Evolutionary conservation across 306 rosid species (phyloP), one percentile per base, ranked within the genome.

Genomic region (Cicer cuneatum): DNA sequence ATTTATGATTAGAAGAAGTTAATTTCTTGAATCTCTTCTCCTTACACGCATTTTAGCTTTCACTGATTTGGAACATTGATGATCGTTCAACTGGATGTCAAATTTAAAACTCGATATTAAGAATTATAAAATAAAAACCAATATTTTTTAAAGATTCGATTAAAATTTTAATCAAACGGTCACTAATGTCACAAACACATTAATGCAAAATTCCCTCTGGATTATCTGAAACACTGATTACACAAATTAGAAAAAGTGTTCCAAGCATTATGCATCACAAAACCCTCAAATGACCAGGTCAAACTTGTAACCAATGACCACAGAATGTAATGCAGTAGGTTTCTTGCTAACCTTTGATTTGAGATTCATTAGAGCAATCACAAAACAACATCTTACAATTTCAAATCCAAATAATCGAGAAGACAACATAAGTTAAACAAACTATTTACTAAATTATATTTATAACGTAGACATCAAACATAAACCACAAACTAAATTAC

Each of bases 291-390:
- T 10, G 39, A 48, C 8, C 38, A 16, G 38, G 53, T n/a, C 63
- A 49, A 62, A 64, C 47, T 24, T 29, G 57, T 53, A 45, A 15
- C 29, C 29, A 41, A 24, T 46, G 21, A 7, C 64, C 12, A 10
- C 39, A 58, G 11, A 19, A 73, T 6, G 29, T 24, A 24, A 24
- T 2, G 3, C 33, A 24, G 33, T 24, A 24, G 33, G 33, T 24
- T 24, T 2, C 4, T 24, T 24, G 33, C 33, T 24, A 24, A 24
- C 33, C 33, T 2, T 24, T 24, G 37, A 60, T 15, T 8, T 41
- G 14, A 39, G 51, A 81, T 42, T 41, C 19, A 58, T 64, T 39
- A 5, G 13, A 72, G 48, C 46, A 80, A 57, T 67, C 77, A 41
- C 11, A 9, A 45, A 38, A 16, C 10, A 9, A 35, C 48, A 53